Conservation (phyloP, 257 asterid genomes). For the Capsicum rhomboideum region DNA sequence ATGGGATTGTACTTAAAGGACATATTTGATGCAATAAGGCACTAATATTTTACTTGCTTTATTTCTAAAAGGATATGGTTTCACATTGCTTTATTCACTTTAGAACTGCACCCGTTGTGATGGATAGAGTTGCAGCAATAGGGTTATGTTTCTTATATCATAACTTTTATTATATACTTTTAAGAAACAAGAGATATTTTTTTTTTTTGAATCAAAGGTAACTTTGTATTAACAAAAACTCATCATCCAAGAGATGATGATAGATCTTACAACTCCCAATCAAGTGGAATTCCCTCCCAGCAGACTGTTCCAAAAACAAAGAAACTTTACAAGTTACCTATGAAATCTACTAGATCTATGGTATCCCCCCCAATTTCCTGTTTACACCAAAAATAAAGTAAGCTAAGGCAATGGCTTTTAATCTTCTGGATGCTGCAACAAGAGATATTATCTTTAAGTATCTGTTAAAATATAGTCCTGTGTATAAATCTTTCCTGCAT, state of each 20-base stretch:
- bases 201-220: too few relatives aligned
- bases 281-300: too few relatives aligned
- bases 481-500: not conserved
- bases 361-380: too few relatives aligned
- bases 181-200: not conserved
- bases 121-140: not conserved
- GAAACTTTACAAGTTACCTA: too few relatives aligned
- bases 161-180: not conserved
- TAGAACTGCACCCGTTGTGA: not conserved
- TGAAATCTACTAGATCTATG: too few relatives aligned
- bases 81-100: not conserved
- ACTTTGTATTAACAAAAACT: too few relatives aligned
- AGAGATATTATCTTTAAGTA: not conserved
- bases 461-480: not conserved
- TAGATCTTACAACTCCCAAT: too few relatives aligned
- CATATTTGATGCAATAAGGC: not conserved
- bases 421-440: too few relatives aligned
- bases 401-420: too few relatives aligned
- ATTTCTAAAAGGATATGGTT: not conserved
- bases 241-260: too few relatives aligned
- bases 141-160: not conserved
- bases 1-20: not conserved
- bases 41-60: not conserved
- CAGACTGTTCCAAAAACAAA: too few relatives aligned
- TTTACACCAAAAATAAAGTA: too few relatives aligned